Conservation (phyloP, 768 basidiomycete genomes). For the Strobilomyces echinocephalus region DNA sequence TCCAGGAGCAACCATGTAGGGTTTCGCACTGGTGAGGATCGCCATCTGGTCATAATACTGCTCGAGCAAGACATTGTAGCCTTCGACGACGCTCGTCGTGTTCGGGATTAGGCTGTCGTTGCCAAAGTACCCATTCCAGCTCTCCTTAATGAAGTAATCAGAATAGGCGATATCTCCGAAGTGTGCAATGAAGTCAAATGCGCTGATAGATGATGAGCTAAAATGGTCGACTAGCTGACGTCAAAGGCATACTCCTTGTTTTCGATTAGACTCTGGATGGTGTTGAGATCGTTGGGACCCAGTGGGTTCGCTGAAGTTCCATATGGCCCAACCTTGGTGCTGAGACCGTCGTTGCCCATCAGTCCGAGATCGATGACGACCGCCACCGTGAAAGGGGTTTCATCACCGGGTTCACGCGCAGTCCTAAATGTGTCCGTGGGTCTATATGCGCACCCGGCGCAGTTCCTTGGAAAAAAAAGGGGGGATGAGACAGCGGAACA, state of each 20-base stretch:
- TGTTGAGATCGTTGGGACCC: slow-evolving; percentile 24
- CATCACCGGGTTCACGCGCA: slow-evolving; percentile 17
- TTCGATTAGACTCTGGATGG: slow-evolving; percentile 27
- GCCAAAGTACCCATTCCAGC: slow-evolving; percentile 29
- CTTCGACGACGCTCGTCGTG: slow-evolving; percentile 20
- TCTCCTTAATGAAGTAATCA: slow-evolving; percentile 28
- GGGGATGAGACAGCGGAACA: background rate
- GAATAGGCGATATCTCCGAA: slow-evolving; percentile 25
- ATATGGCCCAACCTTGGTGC: slow-evolving; percentile 25
- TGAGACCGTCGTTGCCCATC: slow-evolving; percentile 27
- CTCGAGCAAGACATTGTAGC: slow-evolving; percentile 23
- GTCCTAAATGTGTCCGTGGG: slow-evolving; percentile 23
- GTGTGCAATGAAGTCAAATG: slow-evolving; percentile 26
- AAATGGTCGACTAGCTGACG: too few species aligned
- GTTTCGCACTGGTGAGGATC: slow-evolving; percentile 19
- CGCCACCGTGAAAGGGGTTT: slow-evolving; percentile 18
- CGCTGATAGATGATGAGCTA: slow-evolving; percentile 13
- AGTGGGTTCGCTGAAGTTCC: slow-evolving; percentile 22
- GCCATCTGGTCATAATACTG: slow-evolving; percentile 29
- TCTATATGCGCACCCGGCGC: slow-evolving; percentile 25
- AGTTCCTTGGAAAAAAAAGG: slow-evolving; percentile 14
- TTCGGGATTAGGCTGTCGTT: slow-evolving; percentile 25
- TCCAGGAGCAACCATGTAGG: slow-evolving; percentile 26
- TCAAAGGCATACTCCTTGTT: slow-evolving; percentile 22
- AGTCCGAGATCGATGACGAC: slow-evolving; percentile 25